A percentile compares a stretch with the other conserved stretches of the same genome.
Conservation (phyloP, 2,329 filamentous ascomycete genomes). For the Aphanoascus verrucosus region DNA sequence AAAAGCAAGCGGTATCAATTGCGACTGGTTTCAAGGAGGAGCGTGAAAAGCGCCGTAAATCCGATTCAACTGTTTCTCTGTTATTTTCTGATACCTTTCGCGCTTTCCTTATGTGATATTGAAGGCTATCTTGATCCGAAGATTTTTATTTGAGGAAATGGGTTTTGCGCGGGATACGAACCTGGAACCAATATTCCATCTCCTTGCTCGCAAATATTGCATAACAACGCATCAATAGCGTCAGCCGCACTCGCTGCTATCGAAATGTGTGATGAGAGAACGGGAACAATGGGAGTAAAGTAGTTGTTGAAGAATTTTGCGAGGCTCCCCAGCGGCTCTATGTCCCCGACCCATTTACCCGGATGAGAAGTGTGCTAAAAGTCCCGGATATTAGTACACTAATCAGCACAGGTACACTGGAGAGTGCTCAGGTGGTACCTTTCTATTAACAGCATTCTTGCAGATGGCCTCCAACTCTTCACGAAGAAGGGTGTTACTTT, state of each 20-base stretch:
- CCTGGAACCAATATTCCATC: conserved; percentile 25
- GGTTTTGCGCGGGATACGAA: conserved; percentile 25
- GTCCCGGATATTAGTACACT: not conserved
- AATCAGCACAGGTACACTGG: too few species aligned
- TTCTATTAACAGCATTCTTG: conserved; percentile 5
- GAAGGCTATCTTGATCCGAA: too few species aligned
- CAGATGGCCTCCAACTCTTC: conserved; percentile 13
- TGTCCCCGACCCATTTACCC: conserved; percentile 18
- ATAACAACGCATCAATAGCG: conserved; percentile 23
- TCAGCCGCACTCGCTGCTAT: conserved; percentile 17
- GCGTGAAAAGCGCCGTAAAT: conserved; percentile 16
- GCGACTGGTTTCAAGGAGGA: conserved; percentile 16
- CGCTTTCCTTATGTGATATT: not conserved
- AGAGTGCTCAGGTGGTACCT: not conserved
- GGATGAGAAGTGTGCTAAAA: conserved; percentile 16
- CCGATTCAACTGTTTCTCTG: conserved; percentile 17
- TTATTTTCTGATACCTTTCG: not conserved
- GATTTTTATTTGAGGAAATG: not conserved
- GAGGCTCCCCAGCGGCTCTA: conserved; percentile 17
- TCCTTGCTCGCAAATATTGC: conserved; percentile 27
- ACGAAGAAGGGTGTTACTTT: conserved; percentile 15
- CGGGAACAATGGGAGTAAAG: conserved; percentile 20
- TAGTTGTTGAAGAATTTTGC: conserved; percentile 22
- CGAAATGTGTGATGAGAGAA: conserved; percentile 18
- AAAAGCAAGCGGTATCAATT: conserved; percentile 16